These are phyloP conservation scores for Melampsora abietis-canadensis DNA, from an alignment of 1,284 basidiomycete species.

Conservation along the genomic window DNA sequence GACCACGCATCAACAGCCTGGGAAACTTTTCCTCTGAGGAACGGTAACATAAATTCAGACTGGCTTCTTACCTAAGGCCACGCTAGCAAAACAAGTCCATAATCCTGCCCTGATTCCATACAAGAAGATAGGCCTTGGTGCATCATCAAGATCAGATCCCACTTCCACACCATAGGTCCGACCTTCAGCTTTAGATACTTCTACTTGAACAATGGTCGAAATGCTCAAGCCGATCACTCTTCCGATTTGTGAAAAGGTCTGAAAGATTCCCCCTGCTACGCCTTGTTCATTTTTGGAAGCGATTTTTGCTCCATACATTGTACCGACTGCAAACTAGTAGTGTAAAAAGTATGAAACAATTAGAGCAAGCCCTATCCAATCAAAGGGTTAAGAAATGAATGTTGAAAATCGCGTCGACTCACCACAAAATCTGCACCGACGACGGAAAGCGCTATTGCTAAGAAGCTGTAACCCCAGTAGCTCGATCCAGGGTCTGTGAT, in stretches of 20 bases:
- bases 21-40: no score
- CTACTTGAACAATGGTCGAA: constrained; percentile 24
- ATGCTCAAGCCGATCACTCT: constrained; percentile 32
- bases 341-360: neutral
- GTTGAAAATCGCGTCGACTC: neutral
- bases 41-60: no score
- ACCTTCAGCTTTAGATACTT: constrained; percentile 20
- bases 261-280: constrained; percentile 32
- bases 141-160: neutral
- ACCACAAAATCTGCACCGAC: constrained; percentile 38
- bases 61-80: constrained; percentile 11
- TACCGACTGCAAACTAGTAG: constrained; percentile 33
- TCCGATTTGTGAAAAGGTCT: constrained; percentile 39
- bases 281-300: constrained; percentile 28
- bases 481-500: constrained; percentile 24
- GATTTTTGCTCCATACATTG: constrained; percentile 34
- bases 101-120: constrained; percentile 31
- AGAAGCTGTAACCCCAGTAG: constrained; percentile 34
- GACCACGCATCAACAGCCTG: no score
- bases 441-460: constrained; percentile 28
- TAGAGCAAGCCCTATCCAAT: neutral
- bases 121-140: constrained; percentile 26
- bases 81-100: constrained; percentile 29
- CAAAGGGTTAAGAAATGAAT: neutral
- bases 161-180: constrained; percentile 19